Conservation (phyloP, 1,284 basidiomycete genomes). For the Cryptococcus hybrid region DNA sequence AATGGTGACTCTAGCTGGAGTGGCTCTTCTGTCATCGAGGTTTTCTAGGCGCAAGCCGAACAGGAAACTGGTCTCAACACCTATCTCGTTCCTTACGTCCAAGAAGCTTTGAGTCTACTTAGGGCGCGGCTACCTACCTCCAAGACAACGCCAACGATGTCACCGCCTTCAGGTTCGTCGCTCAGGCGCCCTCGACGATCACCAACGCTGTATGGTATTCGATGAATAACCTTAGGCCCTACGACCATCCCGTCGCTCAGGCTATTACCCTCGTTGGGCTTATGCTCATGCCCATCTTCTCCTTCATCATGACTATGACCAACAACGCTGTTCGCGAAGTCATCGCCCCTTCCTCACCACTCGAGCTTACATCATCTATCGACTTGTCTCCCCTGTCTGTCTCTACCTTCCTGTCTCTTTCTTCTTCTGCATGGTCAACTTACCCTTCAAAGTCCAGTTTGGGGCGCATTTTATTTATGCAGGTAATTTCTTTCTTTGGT, state of each 20-base stretch:
- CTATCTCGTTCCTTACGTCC: slow-evolving; percentile 44
- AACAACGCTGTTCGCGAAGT: slow-evolving; percentile 52
- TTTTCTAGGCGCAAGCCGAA: slow-evolving; percentile 48
- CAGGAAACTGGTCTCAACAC: slow-evolving; percentile 46
- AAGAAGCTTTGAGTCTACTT: slow-evolving; percentile 26
- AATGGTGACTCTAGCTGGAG: slow-evolving; percentile 37
- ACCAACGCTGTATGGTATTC: slow-evolving; percentile 57
- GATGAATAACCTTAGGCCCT: slow-evolving; percentile 62
- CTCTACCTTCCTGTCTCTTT: slow-evolving; percentile 65
- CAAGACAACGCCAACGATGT: slow-evolving; percentile 42
- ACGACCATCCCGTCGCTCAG: slow-evolving; percentile 63
- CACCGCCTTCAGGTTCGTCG: slow-evolving; percentile 54
- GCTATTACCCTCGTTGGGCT: slow-evolving; percentile 67
- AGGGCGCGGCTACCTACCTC: slow-evolving; percentile 27
- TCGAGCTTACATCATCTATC: slow-evolving; percentile 58
- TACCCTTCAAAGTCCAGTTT: slow-evolving; percentile 62
- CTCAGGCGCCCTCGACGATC: slow-evolving; percentile 61
- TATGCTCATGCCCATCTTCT: slow-evolving; percentile 66
- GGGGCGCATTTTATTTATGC: slow-evolving; percentile 49
- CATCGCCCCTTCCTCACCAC: slow-evolving; percentile 54
- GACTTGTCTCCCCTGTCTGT: slow-evolving; percentile 57
- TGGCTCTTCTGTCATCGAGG: slow-evolving; percentile 27
- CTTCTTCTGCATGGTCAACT: slow-evolving; percentile 60
- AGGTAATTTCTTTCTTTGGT: slow-evolving; percentile 69
- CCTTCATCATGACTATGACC: slow-evolving; percentile 50